A percentile compares a stretch with the other conserved stretches of the same genome.
Evolutionary conservation across 768 basidiomycete species (phyloP).

Genomic region (Trametes punicea): DNA sequence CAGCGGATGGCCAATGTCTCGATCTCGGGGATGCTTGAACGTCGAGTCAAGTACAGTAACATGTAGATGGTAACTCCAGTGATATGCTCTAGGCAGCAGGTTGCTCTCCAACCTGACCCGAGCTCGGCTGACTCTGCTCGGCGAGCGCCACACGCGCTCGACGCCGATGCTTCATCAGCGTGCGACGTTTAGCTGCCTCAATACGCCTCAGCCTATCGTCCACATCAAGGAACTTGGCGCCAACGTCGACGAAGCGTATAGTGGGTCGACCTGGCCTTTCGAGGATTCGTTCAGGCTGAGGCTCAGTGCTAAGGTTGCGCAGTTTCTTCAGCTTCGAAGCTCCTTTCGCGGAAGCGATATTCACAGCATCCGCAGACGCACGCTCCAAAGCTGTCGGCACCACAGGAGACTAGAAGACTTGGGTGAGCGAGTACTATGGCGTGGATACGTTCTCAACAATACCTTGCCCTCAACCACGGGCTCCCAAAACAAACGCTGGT

Average conservation of each 20-base stretch:
- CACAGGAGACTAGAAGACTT: constrained; percentile 50
- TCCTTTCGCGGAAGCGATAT: constrained; percentile 32
- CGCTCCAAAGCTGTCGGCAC: constrained; percentile 47
- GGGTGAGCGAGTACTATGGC: background rate
- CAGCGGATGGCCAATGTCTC: too few relatives aligned
- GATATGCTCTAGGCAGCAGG: background rate
- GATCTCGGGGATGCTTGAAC: too few relatives aligned
- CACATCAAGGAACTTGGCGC: constrained; percentile 62
- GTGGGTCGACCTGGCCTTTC: constrained; percentile 46
- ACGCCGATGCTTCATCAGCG: constrained; percentile 8
- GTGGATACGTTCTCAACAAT: constrained; percentile 14
- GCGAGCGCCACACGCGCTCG: background rate
- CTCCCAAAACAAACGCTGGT: constrained; percentile 78
- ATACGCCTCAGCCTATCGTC: constrained; percentile 50
- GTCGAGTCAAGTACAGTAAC: background rate
- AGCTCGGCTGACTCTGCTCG: background rate
- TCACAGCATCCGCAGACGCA: constrained; percentile 40
- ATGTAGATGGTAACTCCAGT: constrained; percentile 1
- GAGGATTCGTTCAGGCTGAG: constrained; percentile 9
- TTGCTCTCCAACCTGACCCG: background rate
- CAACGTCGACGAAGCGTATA: constrained; percentile 71
- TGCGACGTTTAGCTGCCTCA: constrained; percentile 42
- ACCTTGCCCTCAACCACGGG: constrained; percentile 70
- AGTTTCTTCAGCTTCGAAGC: constrained; percentile 42
- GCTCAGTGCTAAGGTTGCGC: constrained; percentile 5